Conservation (phyloP, 805 yeast species). For the Zygosaccharomyces siamensis region DNA sequence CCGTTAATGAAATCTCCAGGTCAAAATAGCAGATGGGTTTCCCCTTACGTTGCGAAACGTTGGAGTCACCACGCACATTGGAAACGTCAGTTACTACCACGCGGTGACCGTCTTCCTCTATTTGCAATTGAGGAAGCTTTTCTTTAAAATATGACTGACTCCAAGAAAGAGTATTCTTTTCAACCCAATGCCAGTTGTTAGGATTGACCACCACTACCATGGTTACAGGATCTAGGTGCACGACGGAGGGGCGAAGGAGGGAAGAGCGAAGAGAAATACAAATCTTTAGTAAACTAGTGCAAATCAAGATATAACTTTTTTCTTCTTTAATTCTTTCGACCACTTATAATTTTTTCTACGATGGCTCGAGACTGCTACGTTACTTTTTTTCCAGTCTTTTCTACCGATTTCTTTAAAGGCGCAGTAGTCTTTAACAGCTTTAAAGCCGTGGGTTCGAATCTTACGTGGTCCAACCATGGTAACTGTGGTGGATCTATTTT, state of each 20-base stretch:
- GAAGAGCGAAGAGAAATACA: not conserved
- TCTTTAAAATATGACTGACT: conserved; percentile 46
- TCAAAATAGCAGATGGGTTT: conserved; percentile 74
- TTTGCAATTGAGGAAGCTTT: conserved; percentile 30
- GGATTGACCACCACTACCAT: conserved; percentile 60
- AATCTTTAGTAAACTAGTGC: not conserved
- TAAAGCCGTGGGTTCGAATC: conserved; percentile 18
- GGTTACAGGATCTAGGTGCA: not conserved
- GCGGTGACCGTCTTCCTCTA: conserved; percentile 20
- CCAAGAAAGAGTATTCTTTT: conserved; percentile 64
- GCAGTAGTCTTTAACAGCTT: conserved; percentile 23
- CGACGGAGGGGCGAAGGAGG: not conserved
- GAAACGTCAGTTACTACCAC: conserved; percentile 39
- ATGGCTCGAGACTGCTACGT: not conserved
- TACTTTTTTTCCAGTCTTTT: conserved; percentile 6
- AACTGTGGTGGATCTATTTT: conserved; percentile 15
- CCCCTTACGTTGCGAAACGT: conserved; percentile 80
- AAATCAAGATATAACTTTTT: not conserved
- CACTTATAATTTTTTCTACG: not conserved
- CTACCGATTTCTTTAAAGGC: conserved; percentile 13
- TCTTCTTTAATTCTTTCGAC: not conserved
- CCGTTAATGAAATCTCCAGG: conserved; percentile 47
- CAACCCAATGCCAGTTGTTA: conserved; percentile 76
- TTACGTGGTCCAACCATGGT: conserved; percentile 28
- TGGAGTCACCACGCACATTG: conserved; percentile 66